These are phyloP conservation scores for Sugiyamaella pinicola DNA, from an alignment of 1,139 yeast species.

Conservation along the genomic window DNA sequence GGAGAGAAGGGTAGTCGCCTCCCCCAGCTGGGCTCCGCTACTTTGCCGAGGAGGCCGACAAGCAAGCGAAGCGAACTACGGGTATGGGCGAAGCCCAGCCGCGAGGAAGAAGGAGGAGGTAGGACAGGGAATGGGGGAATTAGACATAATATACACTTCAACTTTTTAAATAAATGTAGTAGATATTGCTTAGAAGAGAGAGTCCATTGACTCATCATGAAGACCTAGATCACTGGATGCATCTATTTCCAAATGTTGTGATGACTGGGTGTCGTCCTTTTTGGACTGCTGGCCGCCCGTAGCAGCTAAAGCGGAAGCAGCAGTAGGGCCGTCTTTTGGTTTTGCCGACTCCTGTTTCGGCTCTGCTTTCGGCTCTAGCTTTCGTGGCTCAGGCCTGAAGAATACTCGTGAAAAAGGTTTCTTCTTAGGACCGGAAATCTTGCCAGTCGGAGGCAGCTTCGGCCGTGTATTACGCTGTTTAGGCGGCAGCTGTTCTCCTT, in stretches of 20 bases:
- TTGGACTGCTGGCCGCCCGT: not conserved
- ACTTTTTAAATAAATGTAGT: not conserved
- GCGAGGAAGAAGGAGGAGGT: too few relatives aligned
- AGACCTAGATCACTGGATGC: constrained; percentile 16
- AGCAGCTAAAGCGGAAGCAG: too few relatives aligned
- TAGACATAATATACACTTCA: constrained; percentile 18
- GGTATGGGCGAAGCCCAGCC: too few relatives aligned
- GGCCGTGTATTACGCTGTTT: constrained; percentile 80
- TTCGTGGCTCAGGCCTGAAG: constrained; percentile 25
- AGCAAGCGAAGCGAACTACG: too few relatives aligned
- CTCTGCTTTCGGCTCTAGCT: not conserved
- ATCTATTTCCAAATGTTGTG: constrained; percentile 12
- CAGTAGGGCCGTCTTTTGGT: too few relatives aligned
- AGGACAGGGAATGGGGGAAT: too few relatives aligned
- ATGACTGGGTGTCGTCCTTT: not conserved
- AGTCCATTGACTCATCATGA: constrained; percentile 25
- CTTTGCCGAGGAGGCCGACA: too few relatives aligned
- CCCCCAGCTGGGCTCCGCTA: too few relatives aligned
- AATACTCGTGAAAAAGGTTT: constrained; percentile 37
- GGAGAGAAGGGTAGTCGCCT: too few relatives aligned
- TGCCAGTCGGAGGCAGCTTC: constrained; percentile 92
- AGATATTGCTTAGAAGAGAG: constrained; percentile 19
- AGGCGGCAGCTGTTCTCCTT: constrained; percentile 81
- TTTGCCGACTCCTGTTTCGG: not conserved
- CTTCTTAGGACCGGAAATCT: constrained; percentile 71